Percentiles rank a stretch among this genome's conserved stretches.
phyloP scores from a whole-genome alignment of 768 basidiomycete genomes.

The Termitomyces sp. region DNA sequence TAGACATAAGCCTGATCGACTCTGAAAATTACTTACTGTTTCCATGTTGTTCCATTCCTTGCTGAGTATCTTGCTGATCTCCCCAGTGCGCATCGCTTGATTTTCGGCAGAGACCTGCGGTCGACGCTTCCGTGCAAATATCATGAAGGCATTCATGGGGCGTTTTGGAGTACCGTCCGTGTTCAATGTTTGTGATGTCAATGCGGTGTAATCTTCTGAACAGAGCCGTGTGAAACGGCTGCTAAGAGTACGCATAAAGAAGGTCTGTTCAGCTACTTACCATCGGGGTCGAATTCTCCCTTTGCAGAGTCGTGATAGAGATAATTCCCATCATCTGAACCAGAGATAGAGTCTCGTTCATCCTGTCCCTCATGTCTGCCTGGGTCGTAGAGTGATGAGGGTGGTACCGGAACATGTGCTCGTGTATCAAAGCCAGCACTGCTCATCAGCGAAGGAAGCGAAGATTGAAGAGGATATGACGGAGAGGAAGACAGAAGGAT shows the following conservation, averaged over 20 bases:
- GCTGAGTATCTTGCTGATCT: constrained; percentile 83
- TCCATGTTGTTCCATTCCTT: constrained; percentile 84
- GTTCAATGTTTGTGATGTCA: constrained; percentile 78
- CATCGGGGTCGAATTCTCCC: constrained; percentile 40
- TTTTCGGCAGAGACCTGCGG: constrained; percentile 85
- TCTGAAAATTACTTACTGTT: constrained; percentile 39
- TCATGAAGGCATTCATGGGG: constrained; percentile 95
- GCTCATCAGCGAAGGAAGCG: constrained; percentile 21
- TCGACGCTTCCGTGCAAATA: constrained; percentile 75
- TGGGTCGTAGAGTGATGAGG: constrained; percentile 19
- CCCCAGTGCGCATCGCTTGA: constrained; percentile 85
- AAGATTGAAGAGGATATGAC: constrained; percentile 10
- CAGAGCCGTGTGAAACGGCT: not conserved
- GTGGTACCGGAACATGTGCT: constrained; percentile 20
- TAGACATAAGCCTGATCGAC: constrained; percentile 2
- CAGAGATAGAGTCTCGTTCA: constrained; percentile 46
- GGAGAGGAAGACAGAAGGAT: not conserved
- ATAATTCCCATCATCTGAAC: constrained; percentile 50
- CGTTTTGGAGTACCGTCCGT: constrained; percentile 85
- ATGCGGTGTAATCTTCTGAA: constrained; percentile 30
- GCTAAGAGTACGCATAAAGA: not conserved
- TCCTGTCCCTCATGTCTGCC: constrained; percentile 26
- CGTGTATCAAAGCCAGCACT: constrained; percentile 19
- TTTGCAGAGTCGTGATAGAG: constrained; percentile 30
- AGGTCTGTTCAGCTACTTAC: constrained; percentile 21